Evolutionary conservation across 805 yeast genomes (phyloP).

Genomic region (Cyberlindnera mycetangii): DNA sequence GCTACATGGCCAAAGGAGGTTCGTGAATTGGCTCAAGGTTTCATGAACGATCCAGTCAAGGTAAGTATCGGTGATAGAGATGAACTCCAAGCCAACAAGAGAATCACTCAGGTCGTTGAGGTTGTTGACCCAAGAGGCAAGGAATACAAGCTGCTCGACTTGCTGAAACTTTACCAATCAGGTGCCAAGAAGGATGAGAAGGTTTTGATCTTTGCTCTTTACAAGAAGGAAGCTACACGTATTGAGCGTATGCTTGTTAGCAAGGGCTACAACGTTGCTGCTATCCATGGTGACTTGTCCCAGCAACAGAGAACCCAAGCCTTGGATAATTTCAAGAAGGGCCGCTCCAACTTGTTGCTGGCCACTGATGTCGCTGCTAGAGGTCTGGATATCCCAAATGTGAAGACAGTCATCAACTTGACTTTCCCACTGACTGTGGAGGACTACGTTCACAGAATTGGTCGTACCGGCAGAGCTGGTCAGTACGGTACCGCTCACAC

Average conservation of each 20-base stretch:
- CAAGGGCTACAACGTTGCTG: slow-evolving; percentile 80
- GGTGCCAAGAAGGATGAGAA: slow-evolving; percentile 70
- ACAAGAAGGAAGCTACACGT: slow-evolving; percentile 94
- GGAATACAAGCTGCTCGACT: slow-evolving; percentile 63
- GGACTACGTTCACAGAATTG: slow-evolving; percentile 96
- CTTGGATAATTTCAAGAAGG: slow-evolving; percentile 77
- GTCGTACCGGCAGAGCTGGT: slow-evolving; percentile 98
- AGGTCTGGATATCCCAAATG: slow-evolving; percentile 97
- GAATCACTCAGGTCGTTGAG: slow-evolving; percentile 91
- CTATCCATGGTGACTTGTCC: slow-evolving; percentile 93
- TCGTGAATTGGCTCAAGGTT: slow-evolving; percentile 82
- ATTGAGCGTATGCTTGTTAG: slow-evolving; percentile 72
- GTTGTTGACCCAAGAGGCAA: slow-evolving; percentile 80
- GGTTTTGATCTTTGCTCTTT: slow-evolving; percentile 87
- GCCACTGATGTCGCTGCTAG: slow-evolving; percentile 99
- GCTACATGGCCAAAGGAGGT: slow-evolving; percentile 99
- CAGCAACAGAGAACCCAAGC: slow-evolving; percentile 93
- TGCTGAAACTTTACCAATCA: slow-evolving; percentile 71
- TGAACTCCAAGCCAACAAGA: slow-evolving; percentile 89
- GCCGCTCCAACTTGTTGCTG: slow-evolving; percentile 68
- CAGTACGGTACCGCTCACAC: slow-evolving; percentile 94
- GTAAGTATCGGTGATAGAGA: slow-evolving; percentile 93
- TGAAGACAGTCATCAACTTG: slow-evolving; percentile 88
- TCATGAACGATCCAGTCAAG: slow-evolving; percentile 83
- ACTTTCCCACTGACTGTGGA: slow-evolving; percentile 96